Percentiles rank a stretch among this genome's conserved stretches.
These are phyloP conservation scores for Eutypa lata DNA, from an alignment of 2,329 filamentous ascomycete species.

Conservation along the genomic window DNA sequence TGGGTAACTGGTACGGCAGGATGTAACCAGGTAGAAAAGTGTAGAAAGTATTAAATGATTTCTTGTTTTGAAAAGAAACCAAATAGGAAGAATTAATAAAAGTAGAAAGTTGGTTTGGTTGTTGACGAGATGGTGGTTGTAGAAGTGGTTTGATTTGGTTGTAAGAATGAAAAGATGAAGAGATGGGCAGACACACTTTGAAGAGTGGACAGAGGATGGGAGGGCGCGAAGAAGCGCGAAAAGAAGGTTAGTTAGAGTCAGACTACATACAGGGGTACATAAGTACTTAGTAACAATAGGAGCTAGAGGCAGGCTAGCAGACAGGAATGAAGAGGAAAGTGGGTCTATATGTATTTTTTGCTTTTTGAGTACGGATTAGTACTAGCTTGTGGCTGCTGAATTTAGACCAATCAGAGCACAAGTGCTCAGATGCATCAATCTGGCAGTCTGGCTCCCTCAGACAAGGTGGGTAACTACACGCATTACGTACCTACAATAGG, in stretches of 20 bases:
- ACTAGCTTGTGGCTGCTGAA: no score
- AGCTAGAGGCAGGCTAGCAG: background rate
- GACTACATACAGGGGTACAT: background rate
- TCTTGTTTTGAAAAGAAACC: background rate
- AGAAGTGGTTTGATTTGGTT: background rate
- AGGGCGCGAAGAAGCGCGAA: constrained; percentile 1
- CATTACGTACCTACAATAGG: no score
- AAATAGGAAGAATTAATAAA: background rate
- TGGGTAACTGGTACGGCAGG: no score
- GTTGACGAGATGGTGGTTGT: background rate
- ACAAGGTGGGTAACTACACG: no score
- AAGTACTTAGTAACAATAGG: background rate
- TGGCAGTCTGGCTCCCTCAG: no score
- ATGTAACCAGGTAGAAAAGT: background rate
- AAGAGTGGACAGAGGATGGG: background rate
- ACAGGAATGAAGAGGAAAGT: background rate
- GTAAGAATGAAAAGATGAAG: background rate
- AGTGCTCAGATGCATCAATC: no score
- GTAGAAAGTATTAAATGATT: background rate
- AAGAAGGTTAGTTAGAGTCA: background rate
- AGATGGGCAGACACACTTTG: background rate
- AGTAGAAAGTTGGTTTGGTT: background rate
- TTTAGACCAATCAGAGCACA: no score
- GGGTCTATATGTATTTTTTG: no score
- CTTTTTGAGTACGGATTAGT: no score